Conservation (phyloP, 345 rosid species). For the Lagerstroemia speciosa region DNA sequence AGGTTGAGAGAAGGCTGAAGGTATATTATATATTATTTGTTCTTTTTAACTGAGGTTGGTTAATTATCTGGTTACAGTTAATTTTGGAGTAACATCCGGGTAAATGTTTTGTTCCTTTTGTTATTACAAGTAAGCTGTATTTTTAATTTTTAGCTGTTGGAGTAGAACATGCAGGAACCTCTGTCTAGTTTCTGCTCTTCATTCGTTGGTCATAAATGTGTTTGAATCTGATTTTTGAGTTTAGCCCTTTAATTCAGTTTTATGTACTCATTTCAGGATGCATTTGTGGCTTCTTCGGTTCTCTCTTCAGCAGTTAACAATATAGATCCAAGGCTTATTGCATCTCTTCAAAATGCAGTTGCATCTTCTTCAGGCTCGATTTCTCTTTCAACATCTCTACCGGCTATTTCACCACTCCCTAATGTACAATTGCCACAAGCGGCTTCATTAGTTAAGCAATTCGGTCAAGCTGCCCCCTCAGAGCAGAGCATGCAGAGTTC, state of each 20-base stretch:
- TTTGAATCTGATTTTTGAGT: background rate
- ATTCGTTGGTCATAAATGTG: background rate
- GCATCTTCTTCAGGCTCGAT: constrained; percentile 59
- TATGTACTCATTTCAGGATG: constrained; percentile 43
- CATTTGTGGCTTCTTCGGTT: constrained; percentile 52
- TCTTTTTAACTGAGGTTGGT: background rate
- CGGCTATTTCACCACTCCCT: constrained; percentile 36
- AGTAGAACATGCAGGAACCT: background rate
- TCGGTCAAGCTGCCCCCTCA: constrained; percentile 42
- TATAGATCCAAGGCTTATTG: constrained; percentile 57
- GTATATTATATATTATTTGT: constrained; percentile 22
- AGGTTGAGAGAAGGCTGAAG: constrained; percentile 80
- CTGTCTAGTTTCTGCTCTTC: background rate
- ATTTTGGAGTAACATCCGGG: background rate
- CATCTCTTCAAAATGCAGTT: constrained; percentile 44
- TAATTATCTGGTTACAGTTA: background rate
- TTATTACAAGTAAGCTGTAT: background rate
- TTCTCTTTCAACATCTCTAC: constrained; percentile 42
- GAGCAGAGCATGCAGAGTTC: constrained; percentile 80
- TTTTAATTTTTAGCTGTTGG: background rate
- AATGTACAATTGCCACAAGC: constrained; percentile 45
- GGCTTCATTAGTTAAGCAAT: constrained; percentile 44
- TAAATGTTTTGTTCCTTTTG: background rate
- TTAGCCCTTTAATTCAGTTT: background rate
- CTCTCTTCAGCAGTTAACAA: constrained; percentile 40